Percentiles rank a stretch among this genome's conserved stretches.
phyloP scores from a whole-genome alignment of 2,329 filamentous ascomycete genomes.

The Beauveria varroae region DNA sequence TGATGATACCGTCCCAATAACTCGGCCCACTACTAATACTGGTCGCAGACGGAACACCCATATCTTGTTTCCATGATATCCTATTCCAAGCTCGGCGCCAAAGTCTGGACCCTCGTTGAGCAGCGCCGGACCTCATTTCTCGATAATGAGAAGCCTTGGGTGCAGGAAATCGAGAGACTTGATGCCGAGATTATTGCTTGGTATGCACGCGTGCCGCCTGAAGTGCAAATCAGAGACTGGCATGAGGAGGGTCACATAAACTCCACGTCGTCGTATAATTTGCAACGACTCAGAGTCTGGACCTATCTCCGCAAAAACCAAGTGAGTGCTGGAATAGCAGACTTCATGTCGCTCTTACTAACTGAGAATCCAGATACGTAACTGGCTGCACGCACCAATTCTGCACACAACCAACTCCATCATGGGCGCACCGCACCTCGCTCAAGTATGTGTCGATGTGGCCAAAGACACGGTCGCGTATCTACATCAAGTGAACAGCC shows the following conservation, averaged over 20 bases:
- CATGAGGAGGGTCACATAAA: slow-evolving; percentile 42
- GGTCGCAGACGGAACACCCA: slow-evolving; percentile 43
- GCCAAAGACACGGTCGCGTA: slow-evolving; percentile 71
- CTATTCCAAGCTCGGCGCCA: slow-evolving; percentile 75
- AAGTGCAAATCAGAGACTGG: slow-evolving; percentile 54
- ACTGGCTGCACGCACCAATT: slow-evolving; percentile 80
- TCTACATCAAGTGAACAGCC: slow-evolving; percentile 62
- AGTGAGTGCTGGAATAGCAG: slow-evolving; percentile 23
- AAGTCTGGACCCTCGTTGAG: slow-evolving; percentile 77
- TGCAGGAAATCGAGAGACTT: slow-evolving; percentile 65
- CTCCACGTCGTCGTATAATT: slow-evolving; percentile 53
- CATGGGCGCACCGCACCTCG: slow-evolving; percentile 63
- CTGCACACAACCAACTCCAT: slow-evolving; percentile 81
- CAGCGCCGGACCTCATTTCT: slow-evolving; percentile 26
- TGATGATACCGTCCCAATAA: background rate
- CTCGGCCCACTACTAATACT: slow-evolving; percentile 15
- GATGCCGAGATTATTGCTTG: slow-evolving; percentile 81
- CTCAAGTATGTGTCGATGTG: slow-evolving; percentile 65
- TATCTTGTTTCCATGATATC: slow-evolving; percentile 79
- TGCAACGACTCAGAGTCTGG: slow-evolving; percentile 70
- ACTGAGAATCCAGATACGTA: slow-evolving; percentile 51
- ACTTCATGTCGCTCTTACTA: slow-evolving; percentile 10
- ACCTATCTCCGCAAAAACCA: slow-evolving; percentile 84
- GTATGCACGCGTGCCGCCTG: slow-evolving; percentile 67
- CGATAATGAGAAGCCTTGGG: slow-evolving; percentile 1